Percentiles rank a stretch among this genome's conserved stretches.
These are phyloP conservation scores for Leccinum longicurvipes DNA, from an alignment of 768 basidiomycete genomes.

Conservation along the genomic window DNA sequence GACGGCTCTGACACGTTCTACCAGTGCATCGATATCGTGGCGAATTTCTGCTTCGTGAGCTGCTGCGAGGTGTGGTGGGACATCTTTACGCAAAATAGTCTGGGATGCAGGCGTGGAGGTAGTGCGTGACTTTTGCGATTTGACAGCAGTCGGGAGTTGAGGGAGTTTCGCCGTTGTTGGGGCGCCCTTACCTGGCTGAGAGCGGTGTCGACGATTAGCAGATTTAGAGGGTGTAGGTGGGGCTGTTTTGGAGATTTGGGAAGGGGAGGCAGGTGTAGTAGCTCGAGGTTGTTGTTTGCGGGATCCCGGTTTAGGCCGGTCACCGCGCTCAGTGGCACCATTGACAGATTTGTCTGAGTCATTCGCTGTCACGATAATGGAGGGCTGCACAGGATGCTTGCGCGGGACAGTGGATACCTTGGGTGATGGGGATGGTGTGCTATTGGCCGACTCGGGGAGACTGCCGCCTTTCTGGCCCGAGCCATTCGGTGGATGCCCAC, in stretches of 20 bases:
- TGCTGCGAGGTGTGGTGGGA: constrained; percentile 53
- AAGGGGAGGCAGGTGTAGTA: constrained; percentile 20
- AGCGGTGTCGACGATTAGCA: constrained; percentile 48
- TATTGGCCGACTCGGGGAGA: constrained; percentile 19
- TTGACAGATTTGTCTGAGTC: constrained; percentile 24
- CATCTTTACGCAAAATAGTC: constrained; percentile 44
- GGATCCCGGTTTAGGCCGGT: constrained; percentile 20
- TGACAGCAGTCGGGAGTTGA: constrained; percentile 19
- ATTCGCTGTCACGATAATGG: constrained; percentile 18
- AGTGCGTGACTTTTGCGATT: constrained; percentile 34
- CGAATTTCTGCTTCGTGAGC: constrained; percentile 45
- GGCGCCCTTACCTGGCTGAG: constrained; percentile 35
- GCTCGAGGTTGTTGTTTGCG: constrained; percentile 20
- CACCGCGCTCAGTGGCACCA: constrained; percentile 18
- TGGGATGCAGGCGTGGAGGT: constrained; percentile 23
- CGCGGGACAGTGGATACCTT: constrained; percentile 9
- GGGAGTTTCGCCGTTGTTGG: constrained; percentile 15
- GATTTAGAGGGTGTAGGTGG: constrained; percentile 40
- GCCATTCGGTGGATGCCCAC: constrained; percentile 27
- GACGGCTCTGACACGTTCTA: constrained; percentile 70
- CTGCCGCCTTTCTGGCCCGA: constrained; percentile 21
- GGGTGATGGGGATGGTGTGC: constrained; percentile 18
- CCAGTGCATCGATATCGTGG: constrained; percentile 69
- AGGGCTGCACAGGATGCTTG: constrained; percentile 15
- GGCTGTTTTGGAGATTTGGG: constrained; percentile 17